Conservation (phyloP, 768 basidiomycete species). For the Hemileccinum rubropunctum region DNA sequence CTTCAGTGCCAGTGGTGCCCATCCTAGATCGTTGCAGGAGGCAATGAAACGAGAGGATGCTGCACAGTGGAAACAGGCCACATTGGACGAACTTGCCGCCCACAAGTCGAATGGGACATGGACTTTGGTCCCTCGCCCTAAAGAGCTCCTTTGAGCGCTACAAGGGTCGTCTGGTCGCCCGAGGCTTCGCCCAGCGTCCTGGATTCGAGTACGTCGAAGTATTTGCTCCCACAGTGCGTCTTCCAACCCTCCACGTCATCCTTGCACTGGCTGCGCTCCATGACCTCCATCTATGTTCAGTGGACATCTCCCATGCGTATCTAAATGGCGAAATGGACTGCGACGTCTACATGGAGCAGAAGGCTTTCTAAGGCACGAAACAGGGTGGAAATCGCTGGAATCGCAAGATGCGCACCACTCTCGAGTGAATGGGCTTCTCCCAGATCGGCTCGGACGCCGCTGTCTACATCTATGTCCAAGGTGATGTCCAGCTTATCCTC, state of each 20-base stretch:
- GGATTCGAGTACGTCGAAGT: slow-evolving; percentile 25
- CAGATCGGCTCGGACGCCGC: background rate
- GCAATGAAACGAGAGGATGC: background rate
- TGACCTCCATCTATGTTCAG: slow-evolving; percentile 22
- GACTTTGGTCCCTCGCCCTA: slow-evolving; percentile 26
- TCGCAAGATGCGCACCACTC: background rate
- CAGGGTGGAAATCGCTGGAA: background rate
- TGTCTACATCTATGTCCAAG: background rate
- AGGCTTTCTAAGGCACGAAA: background rate
- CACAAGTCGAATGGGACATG: slow-evolving; percentile 23
- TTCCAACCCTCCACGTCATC: slow-evolving; percentile 17
- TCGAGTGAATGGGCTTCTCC: background rate
- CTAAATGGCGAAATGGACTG: slow-evolving; percentile 19
- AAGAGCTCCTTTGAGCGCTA: slow-evolving; percentile 31
- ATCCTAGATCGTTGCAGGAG: too few species aligned
- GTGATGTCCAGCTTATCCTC: background rate
- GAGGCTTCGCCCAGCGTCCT: too few species aligned
- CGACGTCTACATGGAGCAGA: background rate
- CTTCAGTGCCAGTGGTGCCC: background rate
- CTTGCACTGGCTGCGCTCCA: slow-evolving; percentile 27
- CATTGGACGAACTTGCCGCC: slow-evolving; percentile 21
- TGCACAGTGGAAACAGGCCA: background rate
- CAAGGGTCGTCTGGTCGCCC: slow-evolving; percentile 38
- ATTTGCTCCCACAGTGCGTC: slow-evolving; percentile 26
- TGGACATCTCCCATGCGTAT: slow-evolving; percentile 12